Conservation (phyloP, 148 eudicot genomes). For the Linanthus parryae region DNA sequence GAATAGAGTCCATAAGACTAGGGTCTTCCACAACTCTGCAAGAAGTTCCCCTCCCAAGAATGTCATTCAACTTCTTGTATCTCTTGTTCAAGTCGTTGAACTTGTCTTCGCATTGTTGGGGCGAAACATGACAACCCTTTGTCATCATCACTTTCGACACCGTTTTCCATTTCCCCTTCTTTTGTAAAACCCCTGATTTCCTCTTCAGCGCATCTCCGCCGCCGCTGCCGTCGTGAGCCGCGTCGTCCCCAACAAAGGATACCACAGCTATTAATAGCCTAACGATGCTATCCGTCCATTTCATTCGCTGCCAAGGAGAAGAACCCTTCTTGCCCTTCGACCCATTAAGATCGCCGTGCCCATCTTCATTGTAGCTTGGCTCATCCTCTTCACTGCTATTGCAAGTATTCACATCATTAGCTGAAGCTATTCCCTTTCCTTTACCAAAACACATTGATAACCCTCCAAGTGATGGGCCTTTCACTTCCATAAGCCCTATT, state of each 20-base stretch:
- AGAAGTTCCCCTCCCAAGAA: constrained; percentile 56
- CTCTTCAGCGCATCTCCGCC: constrained; percentile 43
- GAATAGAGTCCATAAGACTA: constrained; percentile 50
- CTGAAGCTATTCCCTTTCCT: constrained; percentile 31
- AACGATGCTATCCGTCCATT: constrained; percentile 61
- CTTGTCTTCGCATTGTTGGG: constrained; percentile 81
- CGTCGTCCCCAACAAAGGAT: constrained; percentile 63
- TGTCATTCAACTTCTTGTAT: constrained; percentile 65
- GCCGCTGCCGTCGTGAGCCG: constrained; percentile 23
- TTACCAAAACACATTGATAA: constrained; percentile 34
- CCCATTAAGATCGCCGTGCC: constrained; percentile 22
- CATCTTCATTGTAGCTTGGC: constrained; percentile 29
- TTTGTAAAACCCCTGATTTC: constrained; percentile 43
- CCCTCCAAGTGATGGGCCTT: constrained; percentile 25
- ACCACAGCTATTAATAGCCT: constrained; percentile 54
- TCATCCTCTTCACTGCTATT: constrained; percentile 50
- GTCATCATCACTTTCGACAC: constrained; percentile 53
- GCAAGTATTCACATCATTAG: constrained; percentile 18
- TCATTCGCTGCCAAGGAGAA: constrained; percentile 69
- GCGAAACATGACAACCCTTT: constrained; percentile 50
- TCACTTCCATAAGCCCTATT: constrained; percentile 26
- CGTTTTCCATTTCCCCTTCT: constrained; percentile 76
- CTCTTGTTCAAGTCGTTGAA: constrained; percentile 75
- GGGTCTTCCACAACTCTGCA: constrained; percentile 69
- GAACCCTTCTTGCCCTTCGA: constrained; percentile 25